Evolutionary conservation across 1,284 basidiomycete species (phyloP), one percentile per base, ranked within the genome.

Genomic region (Neolentinus lepideus): DNA sequence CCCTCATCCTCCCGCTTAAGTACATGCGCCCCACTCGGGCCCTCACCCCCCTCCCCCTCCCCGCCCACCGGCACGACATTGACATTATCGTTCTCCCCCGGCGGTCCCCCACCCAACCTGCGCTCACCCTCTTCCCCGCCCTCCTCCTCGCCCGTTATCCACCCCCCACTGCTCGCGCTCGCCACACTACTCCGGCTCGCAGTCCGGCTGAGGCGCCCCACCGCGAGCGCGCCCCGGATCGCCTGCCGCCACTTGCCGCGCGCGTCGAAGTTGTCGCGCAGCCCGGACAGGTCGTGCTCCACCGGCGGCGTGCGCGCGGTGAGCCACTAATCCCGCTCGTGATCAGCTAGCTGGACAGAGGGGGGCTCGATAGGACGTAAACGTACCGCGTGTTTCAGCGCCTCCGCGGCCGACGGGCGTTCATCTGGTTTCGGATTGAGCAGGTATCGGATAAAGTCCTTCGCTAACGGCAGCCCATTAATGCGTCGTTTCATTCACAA

Each of bases 211-310:
- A 69, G 60, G 35, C 83, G 77, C 26, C 74, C 66, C 21, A 85
- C 8, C 0, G 81, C 84, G 26, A 83, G 78, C 11, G 84, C 81
- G 53, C 80, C 78, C 24, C 75, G 69, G 60, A 92, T 89, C 3
- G 85, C 89, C 2, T 75, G 71, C 50, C 78, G 76, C 90, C 90
- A 92, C 48, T 78, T 77, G 0, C 80, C 81, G 31, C 76, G 76
- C 0, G 89, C 78, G 63, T 89, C 77, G 69, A 92, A 92, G 74
- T 93, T 84, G 29, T 90, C 85, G 27, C 88, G 84, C 51, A 94
- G 73, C 24, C 86, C 90, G 8, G 65, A 75, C 29, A 95, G 77
- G 63, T 95, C 92, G 66, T 88, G 81, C 53, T 89, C 86, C 12
- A 73, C 76, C 1, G 81, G 80, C 0, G 84, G 71, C 19, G 74